Conservation (phyloP, 2,329 filamentous ascomycete species). For the Ophiostoma pallidulum region DNA sequence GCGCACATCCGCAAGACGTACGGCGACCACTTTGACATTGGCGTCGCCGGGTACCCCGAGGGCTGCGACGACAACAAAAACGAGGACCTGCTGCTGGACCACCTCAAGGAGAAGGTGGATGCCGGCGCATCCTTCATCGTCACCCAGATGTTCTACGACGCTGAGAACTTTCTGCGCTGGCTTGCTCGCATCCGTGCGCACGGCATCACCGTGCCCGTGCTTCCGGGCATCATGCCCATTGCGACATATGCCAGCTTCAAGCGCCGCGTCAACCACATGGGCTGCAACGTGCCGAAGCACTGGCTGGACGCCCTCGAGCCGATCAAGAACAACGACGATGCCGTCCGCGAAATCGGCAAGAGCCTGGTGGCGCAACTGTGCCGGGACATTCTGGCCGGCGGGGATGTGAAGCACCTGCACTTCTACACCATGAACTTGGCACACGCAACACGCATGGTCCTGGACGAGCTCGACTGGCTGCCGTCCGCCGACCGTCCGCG, state of each 20-base stretch:
- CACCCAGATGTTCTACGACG: slow-evolving; percentile 99
- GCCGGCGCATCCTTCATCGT: slow-evolving; percentile 89
- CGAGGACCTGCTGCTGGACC: slow-evolving; percentile 74
- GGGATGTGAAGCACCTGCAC: slow-evolving; percentile 72
- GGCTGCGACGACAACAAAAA: slow-evolving; percentile 89
- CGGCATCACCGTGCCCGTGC: slow-evolving; percentile 62
- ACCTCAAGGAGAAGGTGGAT: slow-evolving; percentile 95
- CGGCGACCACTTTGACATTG: slow-evolving; percentile 90
- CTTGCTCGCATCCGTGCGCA: slow-evolving; percentile 73
- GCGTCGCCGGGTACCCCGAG: slow-evolving; percentile 93
- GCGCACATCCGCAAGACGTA: slow-evolving; percentile 67
- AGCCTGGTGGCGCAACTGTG: slow-evolving; percentile 84
- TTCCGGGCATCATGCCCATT: slow-evolving; percentile 90
- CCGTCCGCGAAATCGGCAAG: slow-evolving; percentile 83
- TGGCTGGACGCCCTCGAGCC: slow-evolving; percentile 81
- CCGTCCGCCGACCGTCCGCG: slow-evolving; percentile 69
- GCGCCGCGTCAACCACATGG: slow-evolving; percentile 82
- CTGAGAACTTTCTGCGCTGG: slow-evolving; percentile 89
- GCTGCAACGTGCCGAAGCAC: slow-evolving; percentile 67
- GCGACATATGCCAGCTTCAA: slow-evolving; percentile 91
- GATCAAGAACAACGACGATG: slow-evolving; percentile 92
- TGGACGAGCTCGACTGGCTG: slow-evolving; percentile 78
- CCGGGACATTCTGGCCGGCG: slow-evolving; percentile 69
- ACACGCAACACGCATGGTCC: slow-evolving; percentile 84
- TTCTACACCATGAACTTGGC: slow-evolving; percentile 99